Conservation (phyloP, 495 filamentous ascomycete genomes). For the Alectoria sarmentosa region DNA sequence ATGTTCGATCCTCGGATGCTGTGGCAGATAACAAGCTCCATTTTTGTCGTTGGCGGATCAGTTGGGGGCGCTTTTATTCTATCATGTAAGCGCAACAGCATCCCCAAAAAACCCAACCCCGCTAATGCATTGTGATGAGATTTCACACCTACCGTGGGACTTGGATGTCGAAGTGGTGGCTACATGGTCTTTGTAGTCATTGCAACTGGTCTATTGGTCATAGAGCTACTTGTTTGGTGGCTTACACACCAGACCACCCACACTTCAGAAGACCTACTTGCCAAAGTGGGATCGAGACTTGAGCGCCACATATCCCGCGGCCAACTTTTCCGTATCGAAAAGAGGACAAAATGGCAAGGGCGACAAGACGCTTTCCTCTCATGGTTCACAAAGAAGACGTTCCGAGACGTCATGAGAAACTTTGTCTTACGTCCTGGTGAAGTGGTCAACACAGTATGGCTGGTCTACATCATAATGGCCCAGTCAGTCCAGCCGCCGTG, state of each 20-base stretch:
- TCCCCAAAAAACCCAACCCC: too few relatives aligned
- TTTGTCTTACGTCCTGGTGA: too few relatives aligned
- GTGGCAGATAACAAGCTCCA: conserved; percentile 35
- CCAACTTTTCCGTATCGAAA: too few relatives aligned
- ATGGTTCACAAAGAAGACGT: too few relatives aligned
- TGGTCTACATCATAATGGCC: too few relatives aligned
- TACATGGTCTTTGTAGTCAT: conserved; percentile 40
- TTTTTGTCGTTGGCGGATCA: conserved; percentile 23
- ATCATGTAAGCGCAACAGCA: too few relatives aligned
- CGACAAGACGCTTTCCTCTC: too few relatives aligned
- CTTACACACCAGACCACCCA: conserved; percentile 20
- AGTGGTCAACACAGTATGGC: too few relatives aligned
- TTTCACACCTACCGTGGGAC: conserved; percentile 30
- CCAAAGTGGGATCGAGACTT: conserved; percentile 12
- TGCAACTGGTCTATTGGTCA: conserved; percentile 27
- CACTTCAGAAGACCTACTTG: conserved; percentile 12
- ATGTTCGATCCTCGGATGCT: conserved; percentile 40
- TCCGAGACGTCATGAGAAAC: too few relatives aligned
- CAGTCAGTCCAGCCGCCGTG: too few relatives aligned
- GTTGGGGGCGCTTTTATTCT: conserved; percentile 17
- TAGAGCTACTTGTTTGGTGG: conserved; percentile 39
- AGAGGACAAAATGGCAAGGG: too few relatives aligned
- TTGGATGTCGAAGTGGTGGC: conserved; percentile 43
- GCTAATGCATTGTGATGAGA: conserved; percentile 8
- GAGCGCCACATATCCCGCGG: conserved; percentile 12